These are phyloP conservation scores for Manihot esculenta DNA, from an alignment of 441 rosid genomes.

Conservation along the genomic window DNA sequence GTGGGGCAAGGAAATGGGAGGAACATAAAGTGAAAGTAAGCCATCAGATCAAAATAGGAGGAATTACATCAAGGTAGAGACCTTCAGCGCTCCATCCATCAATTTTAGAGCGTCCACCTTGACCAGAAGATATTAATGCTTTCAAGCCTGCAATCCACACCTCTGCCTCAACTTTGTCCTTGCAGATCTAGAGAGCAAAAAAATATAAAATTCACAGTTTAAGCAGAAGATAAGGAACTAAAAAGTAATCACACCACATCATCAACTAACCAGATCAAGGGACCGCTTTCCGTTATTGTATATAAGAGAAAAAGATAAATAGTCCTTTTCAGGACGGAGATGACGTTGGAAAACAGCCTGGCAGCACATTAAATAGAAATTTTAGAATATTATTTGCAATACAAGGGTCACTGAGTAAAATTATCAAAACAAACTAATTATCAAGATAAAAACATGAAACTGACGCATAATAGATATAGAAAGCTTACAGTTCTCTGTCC, in stretches of 20 bases:
- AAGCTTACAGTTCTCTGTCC: conserved; percentile 95
- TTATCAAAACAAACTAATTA: conserved; percentile 2
- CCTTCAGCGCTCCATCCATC: conserved; percentile 95
- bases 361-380: conserved; percentile 24
- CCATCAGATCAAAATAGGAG: conserved; percentile 12
- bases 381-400: conserved; percentile 22
- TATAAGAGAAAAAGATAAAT: conserved; percentile 84
- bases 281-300: conserved; percentile 83
- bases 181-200: conserved; percentile 61
- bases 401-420: background rate
- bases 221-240: conserved; percentile 16
- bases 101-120: conserved; percentile 86
- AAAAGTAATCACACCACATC: conserved; percentile 19
- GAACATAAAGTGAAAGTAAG: background rate
- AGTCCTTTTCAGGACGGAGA: conserved; percentile 83
- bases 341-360: conserved; percentile 91
- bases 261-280: conserved; percentile 89
- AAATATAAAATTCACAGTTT: conserved; percentile 23
- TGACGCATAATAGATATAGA: conserved; percentile 12
- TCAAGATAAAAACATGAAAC: conserved; percentile 5
- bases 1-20: background rate
- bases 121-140: conserved; percentile 68
- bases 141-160: conserved; percentile 86
- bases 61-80: conserved; percentile 74
- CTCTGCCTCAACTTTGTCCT: conserved; percentile 94